These are phyloP conservation scores for Puccinia triticina DNA, from an alignment of 1,284 basidiomycete species.

Conservation along the genomic window DNA sequence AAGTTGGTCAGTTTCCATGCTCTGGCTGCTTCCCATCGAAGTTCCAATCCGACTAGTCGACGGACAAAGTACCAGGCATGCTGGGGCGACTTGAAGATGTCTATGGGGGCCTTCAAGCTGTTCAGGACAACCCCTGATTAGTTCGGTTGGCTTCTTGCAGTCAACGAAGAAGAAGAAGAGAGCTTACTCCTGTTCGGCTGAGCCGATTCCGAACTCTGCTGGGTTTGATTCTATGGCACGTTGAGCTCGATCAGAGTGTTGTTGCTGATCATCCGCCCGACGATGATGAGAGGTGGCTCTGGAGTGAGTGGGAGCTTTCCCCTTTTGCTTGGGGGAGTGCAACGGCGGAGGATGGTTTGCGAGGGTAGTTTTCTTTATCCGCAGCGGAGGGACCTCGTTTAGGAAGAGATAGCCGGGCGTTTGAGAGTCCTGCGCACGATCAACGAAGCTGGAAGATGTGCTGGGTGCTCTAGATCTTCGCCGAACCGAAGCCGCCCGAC, in stretches of 20 bases:
- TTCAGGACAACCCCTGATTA: not conserved
- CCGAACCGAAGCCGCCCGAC: slow-evolving; percentile 12
- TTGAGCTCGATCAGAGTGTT: not conserved
- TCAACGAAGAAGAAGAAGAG: not conserved
- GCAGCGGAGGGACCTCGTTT: slow-evolving; percentile 40
- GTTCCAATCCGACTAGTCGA: slow-evolving; percentile 46
- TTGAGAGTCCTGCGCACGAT: slow-evolving; percentile 21
- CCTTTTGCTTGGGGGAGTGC: slow-evolving; percentile 4
- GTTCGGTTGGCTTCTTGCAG: not conserved
- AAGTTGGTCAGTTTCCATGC: slow-evolving; percentile 49
- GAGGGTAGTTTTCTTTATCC: slow-evolving; percentile 10
- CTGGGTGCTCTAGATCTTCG: slow-evolving; percentile 26
- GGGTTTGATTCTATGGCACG: not conserved
- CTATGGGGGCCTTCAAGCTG: slow-evolving; percentile 6
- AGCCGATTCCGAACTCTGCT: not conserved
- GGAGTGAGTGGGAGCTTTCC: not conserved
- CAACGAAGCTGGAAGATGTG: slow-evolving; percentile 22
- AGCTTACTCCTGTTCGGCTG: slow-evolving; percentile 6
- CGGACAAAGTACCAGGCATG: slow-evolving; percentile 50
- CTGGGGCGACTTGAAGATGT: slow-evolving; percentile 41
- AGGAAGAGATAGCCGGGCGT: slow-evolving; percentile 41
- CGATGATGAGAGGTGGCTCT: slow-evolving; percentile 2
- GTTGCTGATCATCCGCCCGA: not conserved
- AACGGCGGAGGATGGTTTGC: slow-evolving; percentile 8
- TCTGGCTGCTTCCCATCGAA: slow-evolving; percentile 46